phyloP scores from a whole-genome alignment of 1,284 basidiomycete species.

The Ganoderma resinaceum region DNA sequence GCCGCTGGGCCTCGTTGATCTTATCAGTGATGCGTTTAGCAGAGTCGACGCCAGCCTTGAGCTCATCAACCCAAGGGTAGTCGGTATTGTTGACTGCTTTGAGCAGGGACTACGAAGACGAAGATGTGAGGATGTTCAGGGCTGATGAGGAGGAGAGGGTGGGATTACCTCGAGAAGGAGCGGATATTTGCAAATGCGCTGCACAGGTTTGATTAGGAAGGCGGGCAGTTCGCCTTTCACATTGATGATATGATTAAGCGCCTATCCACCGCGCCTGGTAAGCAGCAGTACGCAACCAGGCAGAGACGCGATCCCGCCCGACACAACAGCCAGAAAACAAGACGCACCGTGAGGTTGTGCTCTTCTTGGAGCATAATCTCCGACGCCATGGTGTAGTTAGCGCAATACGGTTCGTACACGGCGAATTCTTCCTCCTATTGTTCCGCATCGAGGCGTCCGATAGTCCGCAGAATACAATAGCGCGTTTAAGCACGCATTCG shows the following conservation, averaged over 20 bases:
- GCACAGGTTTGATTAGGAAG: conserved; percentile 85
- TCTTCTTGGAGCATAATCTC: conserved; percentile 88
- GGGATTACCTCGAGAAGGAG: conserved; percentile 62
- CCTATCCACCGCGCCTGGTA: conserved; percentile 53
- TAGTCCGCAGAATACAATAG: conserved; percentile 43
- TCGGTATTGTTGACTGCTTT: conserved; percentile 73
- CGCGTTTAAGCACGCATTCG: conserved; percentile 33
- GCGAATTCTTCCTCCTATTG: conserved; percentile 92
- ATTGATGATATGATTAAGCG: conserved; percentile 79
- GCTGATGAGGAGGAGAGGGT: conserved; percentile 11
- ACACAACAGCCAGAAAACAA: conserved; percentile 38
- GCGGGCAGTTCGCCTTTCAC: conserved; percentile 88
- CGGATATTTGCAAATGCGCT: conserved; percentile 83
- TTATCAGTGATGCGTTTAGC: conserved; percentile 95
- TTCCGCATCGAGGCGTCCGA: conserved; percentile 44
- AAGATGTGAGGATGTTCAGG: conserved; percentile 16
- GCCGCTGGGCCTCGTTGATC: conserved; percentile 95
- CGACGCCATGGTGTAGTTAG: conserved; percentile 91
- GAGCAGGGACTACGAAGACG: conserved; percentile 52
- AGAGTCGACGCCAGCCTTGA: conserved; percentile 84
- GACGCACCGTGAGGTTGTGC: conserved; percentile 81
- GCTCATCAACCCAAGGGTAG: conserved; percentile 82
- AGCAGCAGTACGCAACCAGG: conserved; percentile 37
- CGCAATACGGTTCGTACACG: conserved; percentile 98
- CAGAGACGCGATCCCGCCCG: conserved; percentile 18